These are phyloP conservation scores for Pseudogymnoascus sp. DNA, from an alignment of 2,329 filamentous ascomycete species.

Conservation along the genomic window DNA sequence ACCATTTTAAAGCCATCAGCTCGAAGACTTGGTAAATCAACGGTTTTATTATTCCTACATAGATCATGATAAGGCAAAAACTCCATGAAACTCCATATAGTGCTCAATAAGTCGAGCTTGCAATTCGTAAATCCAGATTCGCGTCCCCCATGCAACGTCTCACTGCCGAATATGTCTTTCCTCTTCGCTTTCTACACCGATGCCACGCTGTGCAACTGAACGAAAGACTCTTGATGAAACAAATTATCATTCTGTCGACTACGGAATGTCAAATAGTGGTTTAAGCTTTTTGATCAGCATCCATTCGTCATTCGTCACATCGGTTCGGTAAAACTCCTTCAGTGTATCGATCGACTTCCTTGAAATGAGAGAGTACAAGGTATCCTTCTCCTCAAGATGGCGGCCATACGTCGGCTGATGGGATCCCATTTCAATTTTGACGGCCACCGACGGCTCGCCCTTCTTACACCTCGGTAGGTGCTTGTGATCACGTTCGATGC, in stretches of 20 bases:
- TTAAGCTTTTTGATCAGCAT: conserved; percentile 90
- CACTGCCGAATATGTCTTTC: conserved; percentile 2
- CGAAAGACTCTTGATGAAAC: neutral
- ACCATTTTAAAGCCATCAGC: neutral
- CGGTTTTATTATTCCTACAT: conserved; percentile 2
- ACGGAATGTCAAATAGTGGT: conserved; percentile 74
- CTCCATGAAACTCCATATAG: neutral
- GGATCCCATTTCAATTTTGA: conserved; percentile 92
- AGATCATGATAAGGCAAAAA: neutral
- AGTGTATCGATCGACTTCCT: conserved; percentile 85
- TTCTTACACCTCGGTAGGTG: conserved; percentile 86
- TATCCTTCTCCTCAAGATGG: conserved; percentile 86
- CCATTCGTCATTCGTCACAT: conserved; percentile 92
- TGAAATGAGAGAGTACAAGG: conserved; percentile 79
- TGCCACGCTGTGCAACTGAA: conserved; percentile 1
- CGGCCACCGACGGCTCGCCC: conserved; percentile 90
- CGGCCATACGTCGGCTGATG: conserved; percentile 92
- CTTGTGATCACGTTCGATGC: conserved; percentile 97
- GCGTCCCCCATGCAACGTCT: neutral
- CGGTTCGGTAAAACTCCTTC: conserved; percentile 88
- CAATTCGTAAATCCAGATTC: neutral
- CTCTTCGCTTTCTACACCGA: conserved; percentile 10
- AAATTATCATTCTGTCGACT: conserved; percentile 5
- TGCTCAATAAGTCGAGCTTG: neutral
- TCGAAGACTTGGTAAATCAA: neutral